phyloP scores from a whole-genome alignment of 768 basidiomycete genomes.

The Cystobasidium ongulense region DNA sequence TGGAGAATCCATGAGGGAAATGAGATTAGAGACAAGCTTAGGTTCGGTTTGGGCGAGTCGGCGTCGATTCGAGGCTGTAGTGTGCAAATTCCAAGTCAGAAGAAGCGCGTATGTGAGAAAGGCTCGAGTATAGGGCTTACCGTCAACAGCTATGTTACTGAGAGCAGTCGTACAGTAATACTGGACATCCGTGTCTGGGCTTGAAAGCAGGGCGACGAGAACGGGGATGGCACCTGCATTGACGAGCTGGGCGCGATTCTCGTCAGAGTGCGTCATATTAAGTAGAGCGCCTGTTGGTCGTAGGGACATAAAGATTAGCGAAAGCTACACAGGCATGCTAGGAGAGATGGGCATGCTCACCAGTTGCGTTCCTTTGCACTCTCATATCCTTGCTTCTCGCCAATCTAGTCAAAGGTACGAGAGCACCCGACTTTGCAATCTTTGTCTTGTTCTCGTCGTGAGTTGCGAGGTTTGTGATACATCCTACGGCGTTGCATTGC shows the following conservation, averaged over 20 bases:
- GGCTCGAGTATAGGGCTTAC: constrained; percentile 47
- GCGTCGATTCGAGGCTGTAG: constrained; percentile 71
- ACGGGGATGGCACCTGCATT: constrained; percentile 98
- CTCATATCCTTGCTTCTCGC: constrained; percentile 99
- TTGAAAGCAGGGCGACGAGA: constrained; percentile 78
- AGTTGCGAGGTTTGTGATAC: constrained; percentile 95
- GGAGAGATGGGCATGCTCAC: not conserved
- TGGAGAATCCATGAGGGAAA: constrained; percentile 90
- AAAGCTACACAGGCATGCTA: not conserved
- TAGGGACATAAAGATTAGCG: not conserved
- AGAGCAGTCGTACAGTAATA: constrained; percentile 99
- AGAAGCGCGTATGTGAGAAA: no score
- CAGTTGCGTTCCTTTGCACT: constrained; percentile 92
- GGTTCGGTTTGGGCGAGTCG: constrained; percentile 90
- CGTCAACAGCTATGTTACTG: constrained; percentile 97
- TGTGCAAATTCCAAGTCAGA: not conserved
- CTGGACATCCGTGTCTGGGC: constrained; percentile 97
- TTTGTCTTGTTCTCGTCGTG: constrained; percentile 99
- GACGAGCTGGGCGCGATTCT: constrained; percentile 96
- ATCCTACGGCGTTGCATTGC: constrained; percentile 98
- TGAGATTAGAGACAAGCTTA: constrained; percentile 84
- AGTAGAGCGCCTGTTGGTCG: constrained; percentile 64
- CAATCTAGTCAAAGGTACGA: constrained; percentile 88
- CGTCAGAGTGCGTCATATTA: constrained; percentile 98
- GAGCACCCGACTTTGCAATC: constrained; percentile 98